Evolutionary conservation across 805 yeast genomes (phyloP).

Genomic region (Babjeviella inositovora): DNA sequence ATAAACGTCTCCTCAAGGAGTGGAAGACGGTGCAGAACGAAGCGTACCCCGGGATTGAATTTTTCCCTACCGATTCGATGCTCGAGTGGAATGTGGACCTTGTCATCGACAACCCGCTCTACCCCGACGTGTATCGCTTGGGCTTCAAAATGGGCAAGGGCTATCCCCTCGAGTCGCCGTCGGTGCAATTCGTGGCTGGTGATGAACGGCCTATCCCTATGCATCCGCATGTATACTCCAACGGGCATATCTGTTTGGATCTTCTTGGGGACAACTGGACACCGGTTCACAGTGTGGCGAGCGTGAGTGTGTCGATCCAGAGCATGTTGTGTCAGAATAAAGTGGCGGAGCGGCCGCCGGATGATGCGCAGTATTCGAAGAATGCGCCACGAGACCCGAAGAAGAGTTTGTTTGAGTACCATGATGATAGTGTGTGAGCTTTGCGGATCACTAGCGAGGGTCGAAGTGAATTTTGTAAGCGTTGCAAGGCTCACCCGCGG

Average conservation of each 20-base stretch:
- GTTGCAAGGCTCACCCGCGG: too few species aligned
- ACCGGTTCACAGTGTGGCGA: slow-evolving; percentile 37
- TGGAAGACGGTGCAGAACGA: slow-evolving; percentile 5
- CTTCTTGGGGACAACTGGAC: slow-evolving; percentile 54
- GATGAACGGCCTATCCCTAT: slow-evolving; percentile 27
- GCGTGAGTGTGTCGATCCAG: slow-evolving; percentile 40
- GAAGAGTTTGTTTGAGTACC: slow-evolving; percentile 29
- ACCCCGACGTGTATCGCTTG: slow-evolving; percentile 21
- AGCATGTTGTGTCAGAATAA: slow-evolving; percentile 42
- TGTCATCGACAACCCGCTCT: slow-evolving; percentile 19
- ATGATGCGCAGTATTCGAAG: slow-evolving; percentile 27
- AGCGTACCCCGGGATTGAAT: slow-evolving; percentile 19
- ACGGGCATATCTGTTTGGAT: slow-evolving; percentile 68
- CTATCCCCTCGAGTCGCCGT: slow-evolving; percentile 48
- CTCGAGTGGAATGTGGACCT: too few species aligned
- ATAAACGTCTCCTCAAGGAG: slow-evolving; percentile 1
- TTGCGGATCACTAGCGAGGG: too few species aligned
- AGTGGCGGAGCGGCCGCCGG: slow-evolving; percentile 35
- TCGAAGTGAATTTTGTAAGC: too few species aligned
- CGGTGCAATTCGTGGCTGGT: slow-evolving; percentile 28
- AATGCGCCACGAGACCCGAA: slow-evolving; percentile 46
- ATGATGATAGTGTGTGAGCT: slow-evolving; percentile 34
- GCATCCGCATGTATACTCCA: slow-evolving; percentile 63
- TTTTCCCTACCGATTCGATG: too few species aligned
- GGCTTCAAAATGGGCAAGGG: slow-evolving; percentile 21